Conservation (phyloP, 2,329 filamentous ascomycete genomes). For the Capronia epimyces region DNA sequence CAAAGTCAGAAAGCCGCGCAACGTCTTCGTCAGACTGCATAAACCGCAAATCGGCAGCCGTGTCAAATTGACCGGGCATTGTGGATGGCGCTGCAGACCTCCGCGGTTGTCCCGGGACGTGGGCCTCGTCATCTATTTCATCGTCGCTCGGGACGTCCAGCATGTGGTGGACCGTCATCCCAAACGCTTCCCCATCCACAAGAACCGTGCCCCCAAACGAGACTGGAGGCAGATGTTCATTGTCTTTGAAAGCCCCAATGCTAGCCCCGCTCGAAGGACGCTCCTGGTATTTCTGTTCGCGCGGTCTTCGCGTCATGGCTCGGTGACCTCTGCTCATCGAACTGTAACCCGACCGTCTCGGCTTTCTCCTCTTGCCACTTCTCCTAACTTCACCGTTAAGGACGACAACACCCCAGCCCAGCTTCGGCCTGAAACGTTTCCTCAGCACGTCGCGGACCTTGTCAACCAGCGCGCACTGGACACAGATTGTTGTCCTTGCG, state of each 20-base stretch:
- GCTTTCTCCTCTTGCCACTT: constrained; percentile 41
- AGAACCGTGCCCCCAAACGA: constrained; percentile 84
- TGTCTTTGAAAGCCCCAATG: constrained; percentile 82
- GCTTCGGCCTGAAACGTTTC: constrained; percentile 52
- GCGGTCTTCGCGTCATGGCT: constrained; percentile 16
- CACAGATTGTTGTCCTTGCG: constrained; percentile 57
- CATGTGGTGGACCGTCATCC: constrained; percentile 97
- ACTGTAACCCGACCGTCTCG: constrained; percentile 23
- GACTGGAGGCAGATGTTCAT: constrained; percentile 81
- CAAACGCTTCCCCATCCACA: constrained; percentile 77
- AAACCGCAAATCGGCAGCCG: constrained; percentile 34
- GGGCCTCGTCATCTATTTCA: constrained; percentile 34
- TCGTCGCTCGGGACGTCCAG: constrained; percentile 62
- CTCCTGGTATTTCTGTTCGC: constrained; percentile 71
- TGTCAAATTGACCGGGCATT: constrained; percentile 31
- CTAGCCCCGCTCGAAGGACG: constrained; percentile 79
- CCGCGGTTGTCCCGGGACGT: constrained; percentile 35
- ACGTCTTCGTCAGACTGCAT: constrained; percentile 37
- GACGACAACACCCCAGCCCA: constrained; percentile 56
- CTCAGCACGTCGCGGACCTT: constrained; percentile 55
- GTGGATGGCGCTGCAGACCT: constrained; percentile 42
- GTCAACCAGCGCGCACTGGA: constrained; percentile 50
- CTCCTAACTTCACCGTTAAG: constrained; percentile 54
- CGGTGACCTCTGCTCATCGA: constrained; percentile 11
- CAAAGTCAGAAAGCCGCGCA: constrained; percentile 42